Evolutionary conservation across 1,139 yeast species (phyloP).

Genomic region (Hansenula sp.): DNA sequence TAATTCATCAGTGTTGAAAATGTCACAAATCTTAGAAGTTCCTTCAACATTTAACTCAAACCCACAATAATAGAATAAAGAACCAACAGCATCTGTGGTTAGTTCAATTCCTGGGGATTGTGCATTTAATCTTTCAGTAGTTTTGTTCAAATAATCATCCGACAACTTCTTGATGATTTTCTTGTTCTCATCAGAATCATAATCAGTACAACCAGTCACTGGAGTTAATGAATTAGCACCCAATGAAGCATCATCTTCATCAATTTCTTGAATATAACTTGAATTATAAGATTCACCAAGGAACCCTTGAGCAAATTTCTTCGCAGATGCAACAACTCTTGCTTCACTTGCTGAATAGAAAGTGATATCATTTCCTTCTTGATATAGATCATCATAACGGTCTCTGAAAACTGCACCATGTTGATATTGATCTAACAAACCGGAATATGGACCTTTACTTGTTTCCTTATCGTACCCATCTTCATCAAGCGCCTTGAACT

Average conservation of each 20-base stretch:
- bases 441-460: constrained; percentile 18
- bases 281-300: constrained; percentile 8
- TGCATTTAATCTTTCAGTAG: constrained; percentile 25
- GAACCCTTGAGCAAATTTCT: constrained; percentile 18
- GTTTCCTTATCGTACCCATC: constrained; percentile 12
- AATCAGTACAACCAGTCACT: constrained; percentile 23
- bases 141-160: constrained; percentile 18
- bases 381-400: constrained; percentile 10
- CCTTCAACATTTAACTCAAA: constrained; percentile 51
- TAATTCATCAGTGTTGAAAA: constrained; percentile 50
- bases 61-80: constrained; percentile 44
- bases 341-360: constrained; percentile 16
- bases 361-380: constrained; percentile 4
- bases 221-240: constrained; percentile 37
- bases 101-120: constrained; percentile 35
- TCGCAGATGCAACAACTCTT: constrained; percentile 18
- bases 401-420: constrained; percentile 15
- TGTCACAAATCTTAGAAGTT: constrained; percentile 42
- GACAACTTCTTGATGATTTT: constrained; percentile 14
- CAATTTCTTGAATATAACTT: constrained; percentile 10
- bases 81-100: constrained; percentile 35
- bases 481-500: constrained; percentile 11
- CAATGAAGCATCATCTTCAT: constrained; percentile 24
- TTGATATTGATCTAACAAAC: constrained; percentile 11
- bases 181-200: constrained; percentile 16